Evolutionary conservation across 1,284 basidiomycete genomes (phyloP), one percentile per base, ranked within the genome.

Genomic region (Vanrija pseudolonga): DNA sequence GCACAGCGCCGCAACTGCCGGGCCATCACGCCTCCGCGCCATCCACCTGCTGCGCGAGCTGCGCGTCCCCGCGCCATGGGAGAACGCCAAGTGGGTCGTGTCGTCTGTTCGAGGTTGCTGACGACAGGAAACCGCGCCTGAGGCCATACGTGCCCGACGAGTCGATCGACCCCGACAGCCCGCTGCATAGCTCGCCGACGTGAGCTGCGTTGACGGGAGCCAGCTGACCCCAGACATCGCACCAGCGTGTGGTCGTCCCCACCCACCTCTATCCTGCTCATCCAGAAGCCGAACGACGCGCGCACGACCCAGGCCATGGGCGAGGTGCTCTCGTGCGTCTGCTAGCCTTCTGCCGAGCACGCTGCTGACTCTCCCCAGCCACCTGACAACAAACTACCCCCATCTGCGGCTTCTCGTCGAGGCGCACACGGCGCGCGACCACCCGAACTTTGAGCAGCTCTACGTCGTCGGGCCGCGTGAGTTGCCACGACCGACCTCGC

Each of bases 251-350:
- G 73, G 73, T 66, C 65, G 0, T 45, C 57, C 1, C 57, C 56
- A 12, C 73, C 73, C 4, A 64, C 65, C 8, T 79, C 75, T 15
- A 56, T 82, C 22, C 69, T 83, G 18, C 63, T 82, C 8, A 72
- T 82, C 22, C 79, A 79, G 59, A 82, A 83, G 60, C 70, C 67
- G 3, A 57, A 77, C 44, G 80, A 82, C 58, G 59, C 67, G 18
- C 63, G 74, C 1, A 77, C 79, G 1, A 68, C 66, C 1, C 53
- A 59, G 12, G 78, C 80, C 1, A 76, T 80, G 67, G 61, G 68
- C 6, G 56, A 64, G 24, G 69, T 81, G 32, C 68, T 80, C 26
- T 42, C 48, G 72, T 78, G 53, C 58, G 76, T 60, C 23, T 11
- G 15, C 15, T 49, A n/a, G 17, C 67, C 80, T 89, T 18, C 15